Base-by-base conservation (phyloP, 2,329 filamentous ascomycete genomes). In the Hypoxylon sp. region DNA sequence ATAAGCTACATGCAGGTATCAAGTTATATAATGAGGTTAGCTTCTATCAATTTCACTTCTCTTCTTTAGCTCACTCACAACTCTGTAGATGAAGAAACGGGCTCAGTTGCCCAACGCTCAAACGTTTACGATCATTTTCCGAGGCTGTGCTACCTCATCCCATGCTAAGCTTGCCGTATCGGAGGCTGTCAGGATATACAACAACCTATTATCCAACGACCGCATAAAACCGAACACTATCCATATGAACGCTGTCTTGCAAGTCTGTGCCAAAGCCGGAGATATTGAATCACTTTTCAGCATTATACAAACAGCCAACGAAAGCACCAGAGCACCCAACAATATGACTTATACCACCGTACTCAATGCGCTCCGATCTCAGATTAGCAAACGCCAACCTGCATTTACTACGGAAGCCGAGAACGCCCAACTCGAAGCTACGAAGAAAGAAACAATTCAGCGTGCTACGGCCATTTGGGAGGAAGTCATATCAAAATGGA, bases 221-320 rank as follows among this genome's bases (percentile, higher is more conserved):
- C 76, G 78, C 5, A 76, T 95, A 40, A 79, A 85, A 58, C 88
- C 89, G 11, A 89, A 86, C 60, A 88, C 87, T 25, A 88, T 90
- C 48, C 94, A 97, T 66, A 84, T 90, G 57, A 99, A 99, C 68
- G 90, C 92, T 7, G 83, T 91, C n/a, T 75, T 99, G 32, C 84
- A 86, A 51, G 88, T 94, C 6, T 97, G 92, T 68, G 82, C 87
- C 36, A 80, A 83, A 49, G 87, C 89, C 3, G 70, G 78, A 8
- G 87, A 97, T 66, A 78, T 96, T 69, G 91, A 96, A 60, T 82
- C 86, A 11, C 74, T 97, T 61, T 96, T 94, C 78, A 80, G 81
- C 45, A 80, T 97, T 57, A 83, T 87, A 31, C 80, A 83, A n/a
- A 84, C 86, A 21, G 79, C 93, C 49, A 87, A 91, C 11, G 80